Evolutionary conservation across 257 asterid genomes (phyloP).

Genomic region (Nyctanthes arbortristis): DNA sequence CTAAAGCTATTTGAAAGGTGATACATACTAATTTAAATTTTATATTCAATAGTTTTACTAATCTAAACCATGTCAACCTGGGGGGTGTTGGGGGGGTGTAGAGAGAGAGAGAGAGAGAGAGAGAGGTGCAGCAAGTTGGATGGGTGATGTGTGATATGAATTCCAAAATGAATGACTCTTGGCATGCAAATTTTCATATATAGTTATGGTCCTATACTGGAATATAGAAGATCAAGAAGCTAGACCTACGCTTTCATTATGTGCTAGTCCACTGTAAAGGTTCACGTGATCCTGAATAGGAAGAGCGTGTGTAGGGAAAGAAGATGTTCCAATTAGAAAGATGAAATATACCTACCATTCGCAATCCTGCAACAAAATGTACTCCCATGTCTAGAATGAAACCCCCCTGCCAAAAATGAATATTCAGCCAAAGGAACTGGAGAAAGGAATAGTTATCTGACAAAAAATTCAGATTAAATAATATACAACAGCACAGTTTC

Average conservation of each 20-base stretch:
- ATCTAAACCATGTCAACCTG: too few relatives aligned
- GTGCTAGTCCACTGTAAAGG: slow-evolving; percentile 1
- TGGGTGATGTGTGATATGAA: neutral
- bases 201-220: neutral
- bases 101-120: too few relatives aligned
- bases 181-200: neutral
- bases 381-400: slow-evolving; percentile 97
- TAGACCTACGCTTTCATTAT: neutral
- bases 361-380: slow-evolving; percentile 81
- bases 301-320: slow-evolving; percentile 11
- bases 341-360: slow-evolving; percentile 63
- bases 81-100: too few relatives aligned
- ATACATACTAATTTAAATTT: too few relatives aligned
- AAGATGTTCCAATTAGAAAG: slow-evolving; percentile 7
- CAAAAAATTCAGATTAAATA: slow-evolving; percentile 6
- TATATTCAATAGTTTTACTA: too few relatives aligned
- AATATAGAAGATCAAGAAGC: neutral
- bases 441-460: slow-evolving; percentile 11
- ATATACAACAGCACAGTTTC: neutral
- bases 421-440: slow-evolving; percentile 17
- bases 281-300: too few relatives aligned
- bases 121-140: too few relatives aligned
- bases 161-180: neutral
- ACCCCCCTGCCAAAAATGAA: slow-evolving; percentile 75
- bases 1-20: too few relatives aligned